Percentiles rank a stretch among this genome's conserved stretches.
These are phyloP conservation scores for Aspergillus caelatus DNA, from an alignment of 2,329 filamentous ascomycete species.

Conservation along the genomic window DNA sequence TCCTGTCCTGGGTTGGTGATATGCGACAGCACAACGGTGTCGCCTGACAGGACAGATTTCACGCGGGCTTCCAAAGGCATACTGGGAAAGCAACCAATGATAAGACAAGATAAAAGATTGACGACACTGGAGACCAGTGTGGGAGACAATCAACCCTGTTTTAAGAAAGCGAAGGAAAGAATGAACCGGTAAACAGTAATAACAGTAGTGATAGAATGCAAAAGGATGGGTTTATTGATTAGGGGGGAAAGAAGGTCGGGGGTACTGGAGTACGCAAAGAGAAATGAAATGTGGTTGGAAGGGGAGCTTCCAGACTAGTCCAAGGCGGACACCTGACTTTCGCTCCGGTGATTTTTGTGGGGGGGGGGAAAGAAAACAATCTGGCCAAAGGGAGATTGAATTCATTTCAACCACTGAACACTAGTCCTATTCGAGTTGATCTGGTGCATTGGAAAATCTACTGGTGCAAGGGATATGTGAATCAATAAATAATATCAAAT, in stretches of 20 bases:
- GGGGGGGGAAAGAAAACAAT: constrained; percentile 7
- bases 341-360: constrained; percentile 16
- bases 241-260: constrained; percentile 8
- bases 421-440: neutral
- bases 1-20: constrained; percentile 80
- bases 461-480: neutral
- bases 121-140: constrained; percentile 10
- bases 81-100: constrained; percentile 24
- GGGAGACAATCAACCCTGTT: constrained; percentile 5
- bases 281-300: constrained; percentile 37
- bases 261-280: constrained; percentile 2
- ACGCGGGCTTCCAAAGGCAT: constrained; percentile 67
- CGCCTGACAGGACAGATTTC: constrained; percentile 92
- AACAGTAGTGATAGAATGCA: constrained; percentile 8
- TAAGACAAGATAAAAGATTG: constrained; percentile 9
- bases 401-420: neutral
- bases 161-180: constrained; percentile 12
- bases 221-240: constrained; percentile 1
- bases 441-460: neutral
- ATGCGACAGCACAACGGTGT: constrained; percentile 83
- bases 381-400: neutral
- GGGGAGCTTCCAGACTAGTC: constrained; percentile 17
- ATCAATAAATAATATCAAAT: neutral
- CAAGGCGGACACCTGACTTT: constrained; percentile 33
- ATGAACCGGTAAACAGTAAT: constrained; percentile 15